Conservation (phyloP, 371 early-diverging fungal species). For the Lichtheimia hyalospora region DNA sequence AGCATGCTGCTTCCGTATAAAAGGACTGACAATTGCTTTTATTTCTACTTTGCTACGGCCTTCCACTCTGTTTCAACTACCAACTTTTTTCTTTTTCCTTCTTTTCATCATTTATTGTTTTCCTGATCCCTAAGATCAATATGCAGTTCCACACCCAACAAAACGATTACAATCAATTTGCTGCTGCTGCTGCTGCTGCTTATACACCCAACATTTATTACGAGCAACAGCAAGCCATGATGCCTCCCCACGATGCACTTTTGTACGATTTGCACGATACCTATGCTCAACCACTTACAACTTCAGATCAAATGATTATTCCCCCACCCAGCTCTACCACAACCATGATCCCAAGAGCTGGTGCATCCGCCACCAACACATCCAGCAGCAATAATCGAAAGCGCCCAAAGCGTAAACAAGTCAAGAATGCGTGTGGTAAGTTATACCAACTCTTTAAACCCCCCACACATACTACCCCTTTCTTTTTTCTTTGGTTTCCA, state of each 20-base stretch:
- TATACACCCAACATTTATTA: not conserved
- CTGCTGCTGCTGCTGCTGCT: too few species aligned
- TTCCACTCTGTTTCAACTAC: not conserved
- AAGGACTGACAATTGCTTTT: not conserved
- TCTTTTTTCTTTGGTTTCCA: not conserved
- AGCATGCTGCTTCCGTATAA: not conserved
- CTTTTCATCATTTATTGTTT: not conserved
- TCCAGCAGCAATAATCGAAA: constrained; percentile 12
- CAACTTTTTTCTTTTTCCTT: constrained; percentile 5
- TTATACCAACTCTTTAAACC: not conserved
- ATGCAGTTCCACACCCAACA: constrained; percentile 6
- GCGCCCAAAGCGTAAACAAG: constrained; percentile 62
- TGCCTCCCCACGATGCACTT: constrained; percentile 1
- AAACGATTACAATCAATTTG: not conserved
- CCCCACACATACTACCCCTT: constrained; percentile 5
- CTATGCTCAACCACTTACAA: not conserved
- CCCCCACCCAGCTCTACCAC: constrained; percentile 3
- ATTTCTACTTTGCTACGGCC: constrained; percentile 10
- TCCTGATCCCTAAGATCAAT: not conserved
- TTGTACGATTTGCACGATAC: not conserved
- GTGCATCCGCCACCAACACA: not conserved
- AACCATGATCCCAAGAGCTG: not conserved
- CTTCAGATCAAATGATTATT: not conserved
- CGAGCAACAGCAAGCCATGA: constrained; percentile 5
- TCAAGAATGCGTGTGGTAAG: constrained; percentile 82